These are phyloP conservation scores for Gossypium davidsonii DNA, from an alignment of 441 rosid species.

Conservation along the genomic window DNA sequence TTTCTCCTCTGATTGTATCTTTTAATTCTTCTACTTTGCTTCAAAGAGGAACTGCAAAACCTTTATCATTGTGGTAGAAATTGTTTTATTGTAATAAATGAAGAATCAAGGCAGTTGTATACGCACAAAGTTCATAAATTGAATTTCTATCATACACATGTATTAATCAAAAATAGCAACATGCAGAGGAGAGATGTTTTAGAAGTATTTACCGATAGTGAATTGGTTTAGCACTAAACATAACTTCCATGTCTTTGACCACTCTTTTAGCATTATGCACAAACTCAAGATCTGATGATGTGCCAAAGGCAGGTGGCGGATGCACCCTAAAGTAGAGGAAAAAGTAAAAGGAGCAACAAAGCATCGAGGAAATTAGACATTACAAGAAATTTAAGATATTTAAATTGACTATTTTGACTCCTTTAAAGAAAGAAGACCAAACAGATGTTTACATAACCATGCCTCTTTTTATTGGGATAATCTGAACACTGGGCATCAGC, in stretches of 20 bases:
- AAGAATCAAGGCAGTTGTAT: neutral
- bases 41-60: neutral
- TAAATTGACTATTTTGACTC: neutral
- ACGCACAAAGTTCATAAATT: neutral
- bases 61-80: neutral
- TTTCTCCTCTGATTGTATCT: neutral
- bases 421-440: neutral
- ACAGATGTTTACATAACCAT: conserved; percentile 22
- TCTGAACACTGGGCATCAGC: conserved; percentile 23
- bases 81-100: neutral
- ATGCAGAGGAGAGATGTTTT: conserved; percentile 9
- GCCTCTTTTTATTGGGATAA: conserved; percentile 37
- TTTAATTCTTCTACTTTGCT: conserved; percentile 4
- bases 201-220: conserved; percentile 30
- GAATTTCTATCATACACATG: too few species aligned
- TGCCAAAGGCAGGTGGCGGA: conserved; percentile 55
- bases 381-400: neutral
- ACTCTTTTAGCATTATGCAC: conserved; percentile 19
- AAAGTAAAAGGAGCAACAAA: conserved; percentile 3
- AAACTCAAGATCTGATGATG: conserved; percentile 32
- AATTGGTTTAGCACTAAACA: conserved; percentile 20
- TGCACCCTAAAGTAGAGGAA: conserved; percentile 24
- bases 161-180: neutral
- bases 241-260: conserved; percentile 20
- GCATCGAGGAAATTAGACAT: neutral